These are phyloP conservation scores for Neocatenulostroma microsporum DNA, from an alignment of 2,329 filamentous ascomycete genomes.

Conservation along the genomic window DNA sequence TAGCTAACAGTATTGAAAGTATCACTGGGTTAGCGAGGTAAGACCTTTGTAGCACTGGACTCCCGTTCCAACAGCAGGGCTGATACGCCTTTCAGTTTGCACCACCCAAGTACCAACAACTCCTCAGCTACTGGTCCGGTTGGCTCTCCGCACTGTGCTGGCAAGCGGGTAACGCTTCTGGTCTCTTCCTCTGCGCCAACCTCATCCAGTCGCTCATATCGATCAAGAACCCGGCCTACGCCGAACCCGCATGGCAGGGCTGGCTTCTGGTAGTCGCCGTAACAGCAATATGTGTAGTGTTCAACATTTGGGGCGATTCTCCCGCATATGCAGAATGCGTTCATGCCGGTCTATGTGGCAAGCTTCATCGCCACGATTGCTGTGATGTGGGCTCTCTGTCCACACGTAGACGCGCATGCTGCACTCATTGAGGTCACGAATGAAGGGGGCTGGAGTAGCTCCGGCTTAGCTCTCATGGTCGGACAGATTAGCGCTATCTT, in stretches of 20 bases:
- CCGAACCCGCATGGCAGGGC: constrained; percentile 40
- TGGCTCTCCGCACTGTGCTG: constrained; percentile 46
- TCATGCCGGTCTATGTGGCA: constrained; percentile 17
- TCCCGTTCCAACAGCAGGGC: too few relatives aligned
- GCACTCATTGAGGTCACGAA: constrained; percentile 35
- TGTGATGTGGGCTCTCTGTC: constrained; percentile 8
- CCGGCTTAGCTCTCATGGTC: constrained; percentile 25
- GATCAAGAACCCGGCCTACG: constrained; percentile 37
- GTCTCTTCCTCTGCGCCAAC: constrained; percentile 42
- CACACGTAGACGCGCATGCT: constrained; percentile 18
- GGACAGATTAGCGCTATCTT: constrained; percentile 27
- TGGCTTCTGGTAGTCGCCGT: constrained; percentile 44
- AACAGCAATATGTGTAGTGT: constrained; percentile 35
- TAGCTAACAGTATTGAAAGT: too few relatives aligned
- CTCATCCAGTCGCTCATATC: constrained; percentile 41
- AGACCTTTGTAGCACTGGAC: too few relatives aligned
- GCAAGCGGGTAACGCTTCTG: constrained; percentile 44
- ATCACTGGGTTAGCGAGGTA: constrained; percentile 28
- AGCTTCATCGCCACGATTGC: constrained; percentile 3
- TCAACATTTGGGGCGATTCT: constrained; percentile 34
- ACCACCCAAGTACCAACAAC: constrained; percentile 21
- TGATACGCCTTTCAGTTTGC: constrained; percentile 18
- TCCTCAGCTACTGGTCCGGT: constrained; percentile 28
- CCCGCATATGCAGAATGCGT: constrained; percentile 33
- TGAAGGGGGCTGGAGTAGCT: constrained; percentile 32